Conservation (phyloP, 257 asterid species). For the Nemophila menziesii region DNA sequence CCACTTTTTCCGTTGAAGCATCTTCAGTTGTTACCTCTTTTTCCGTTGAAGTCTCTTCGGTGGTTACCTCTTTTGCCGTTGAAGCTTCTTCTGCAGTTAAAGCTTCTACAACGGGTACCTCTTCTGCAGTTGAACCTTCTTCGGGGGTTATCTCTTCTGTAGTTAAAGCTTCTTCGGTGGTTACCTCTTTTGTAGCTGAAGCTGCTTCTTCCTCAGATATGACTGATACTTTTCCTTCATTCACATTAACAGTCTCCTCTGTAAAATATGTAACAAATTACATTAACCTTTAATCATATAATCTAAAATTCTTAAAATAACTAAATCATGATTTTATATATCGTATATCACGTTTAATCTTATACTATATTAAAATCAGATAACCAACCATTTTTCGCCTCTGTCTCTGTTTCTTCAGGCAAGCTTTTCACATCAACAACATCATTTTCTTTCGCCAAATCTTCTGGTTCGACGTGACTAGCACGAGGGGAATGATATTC, state of each 20-base stretch:
- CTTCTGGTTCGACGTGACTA: slow-evolving; percentile 6
- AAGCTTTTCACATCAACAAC: slow-evolving; percentile 13
- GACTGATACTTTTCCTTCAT: slow-evolving; percentile 24
- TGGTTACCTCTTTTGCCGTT: too few relatives aligned
- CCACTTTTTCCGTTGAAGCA: too few relatives aligned
- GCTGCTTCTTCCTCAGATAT: slow-evolving; percentile 23
- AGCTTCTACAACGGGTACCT: too few relatives aligned
- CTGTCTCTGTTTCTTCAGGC: slow-evolving; percentile 13
- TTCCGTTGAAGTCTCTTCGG: too few relatives aligned
- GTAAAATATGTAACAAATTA: slow-evolving; percentile 2
- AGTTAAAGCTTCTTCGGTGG: too few relatives aligned
- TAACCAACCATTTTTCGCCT: slow-evolving; percentile 30
- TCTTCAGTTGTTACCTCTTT: too few relatives aligned
- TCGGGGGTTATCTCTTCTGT: too few relatives aligned
- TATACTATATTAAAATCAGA: neutral
- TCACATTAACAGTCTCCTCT: slow-evolving; percentile 29
- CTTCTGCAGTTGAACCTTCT: too few relatives aligned
- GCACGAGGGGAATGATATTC: slow-evolving; percentile 1
- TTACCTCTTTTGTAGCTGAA: slow-evolving; percentile 26
- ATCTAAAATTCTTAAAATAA: too few relatives aligned
- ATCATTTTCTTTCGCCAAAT: slow-evolving; percentile 1
- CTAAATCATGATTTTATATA: too few relatives aligned
- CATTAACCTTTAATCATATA: neutral
- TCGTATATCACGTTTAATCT: neutral
- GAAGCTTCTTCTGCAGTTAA: too few relatives aligned